Base-by-base conservation (phyloP, 2,329 filamentous ascomycete species). In the Bipolaris gigantea region DNA sequence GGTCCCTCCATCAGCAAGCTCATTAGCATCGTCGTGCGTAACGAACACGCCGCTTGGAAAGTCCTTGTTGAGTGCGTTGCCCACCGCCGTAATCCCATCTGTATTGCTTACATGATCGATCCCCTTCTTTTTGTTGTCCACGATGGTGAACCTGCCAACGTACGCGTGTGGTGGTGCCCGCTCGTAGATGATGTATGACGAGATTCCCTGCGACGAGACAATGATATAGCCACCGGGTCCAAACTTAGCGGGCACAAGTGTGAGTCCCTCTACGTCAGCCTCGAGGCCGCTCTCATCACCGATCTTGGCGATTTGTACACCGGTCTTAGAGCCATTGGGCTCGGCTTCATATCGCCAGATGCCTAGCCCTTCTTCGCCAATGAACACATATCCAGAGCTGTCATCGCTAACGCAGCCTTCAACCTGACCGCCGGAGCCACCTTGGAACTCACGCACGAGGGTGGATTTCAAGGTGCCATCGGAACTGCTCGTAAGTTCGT, bases 331-430 rank as follows among this genome's bases (percentile, higher is more conserved):
- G 19, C 73, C 68, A 38, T 77, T 74, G 0, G 81, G 81, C 61
- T 84, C 81, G 0, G 80, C 80, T 5, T 73, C 77, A 45, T 82
- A 83, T 4, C 79, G 72, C 81, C 81, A 83, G 0, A 83, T 74
- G 0, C 79, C 81, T 5, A 74, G 76, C 0, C 79, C 79, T 46
- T 83, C 81, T 60, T 83, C 81, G 32, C 81, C 80, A 4, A 83
- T 70, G 56, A 83, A 77, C 3, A 83, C 59, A 67, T 75, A 80
- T 5, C 78, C 79, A 50, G 81, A 80, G 13, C 76, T 76, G 19
- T 83, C 79, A 49, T 83, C 81, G 0, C 76, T 66, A 0, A 83
- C 81, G 45, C 81, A 83, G 4, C 81, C 81, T 63, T 83, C 81
- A 1, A 82, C 80, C 56, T 84, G 80, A 2, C 80, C 79, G 2